Evolutionary conservation across 2,329 filamentous ascomycete genomes (phyloP).

Genomic region (Penicillium hesseltinei): DNA sequence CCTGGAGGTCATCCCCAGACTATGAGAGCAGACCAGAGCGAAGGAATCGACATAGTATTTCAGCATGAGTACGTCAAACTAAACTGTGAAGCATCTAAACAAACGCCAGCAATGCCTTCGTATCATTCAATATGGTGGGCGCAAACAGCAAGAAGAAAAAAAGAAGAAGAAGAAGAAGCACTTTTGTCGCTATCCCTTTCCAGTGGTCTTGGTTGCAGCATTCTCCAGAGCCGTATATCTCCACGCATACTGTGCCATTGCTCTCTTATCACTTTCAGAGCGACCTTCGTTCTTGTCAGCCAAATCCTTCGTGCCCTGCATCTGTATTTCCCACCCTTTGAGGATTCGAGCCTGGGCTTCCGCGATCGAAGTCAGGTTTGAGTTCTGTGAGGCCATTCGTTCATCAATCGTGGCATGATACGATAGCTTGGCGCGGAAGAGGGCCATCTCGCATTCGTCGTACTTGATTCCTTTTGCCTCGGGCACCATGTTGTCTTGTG

Average conservation of each 20-base stretch:
- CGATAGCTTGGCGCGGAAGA: slow-evolving; percentile 37
- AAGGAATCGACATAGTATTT: neutral
- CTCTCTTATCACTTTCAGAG: slow-evolving; percentile 31
- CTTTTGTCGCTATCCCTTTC: slow-evolving; percentile 11
- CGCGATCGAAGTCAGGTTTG: slow-evolving; percentile 34
- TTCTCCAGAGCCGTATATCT: slow-evolving; percentile 36
- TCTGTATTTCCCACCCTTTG: slow-evolving; percentile 38
- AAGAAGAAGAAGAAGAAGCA: neutral
- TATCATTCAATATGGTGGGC: slow-evolving; percentile 6
- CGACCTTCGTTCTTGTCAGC: slow-evolving; percentile 32
- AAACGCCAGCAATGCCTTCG: slow-evolving; percentile 30
- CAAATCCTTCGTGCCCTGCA: slow-evolving; percentile 35
- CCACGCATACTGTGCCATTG: slow-evolving; percentile 37
- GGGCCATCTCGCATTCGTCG: slow-evolving; percentile 39
- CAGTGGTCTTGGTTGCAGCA: slow-evolving; percentile 27
- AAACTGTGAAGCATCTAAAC: slow-evolving; percentile 17
- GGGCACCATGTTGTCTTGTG: slow-evolving; percentile 27
- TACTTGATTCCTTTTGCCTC: slow-evolving; percentile 36
- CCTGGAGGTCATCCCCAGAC: too few species aligned
- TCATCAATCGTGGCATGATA: slow-evolving; percentile 38
- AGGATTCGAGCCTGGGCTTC: slow-evolving; percentile 36
- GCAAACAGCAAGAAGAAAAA: neutral
- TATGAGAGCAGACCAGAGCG: neutral
- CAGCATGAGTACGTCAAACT: neutral
- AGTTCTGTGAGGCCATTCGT: slow-evolving; percentile 32